Evolutionary conservation across 2,329 filamentous ascomycete species (phyloP).

Genomic region (Penicillium janthinellum): DNA sequence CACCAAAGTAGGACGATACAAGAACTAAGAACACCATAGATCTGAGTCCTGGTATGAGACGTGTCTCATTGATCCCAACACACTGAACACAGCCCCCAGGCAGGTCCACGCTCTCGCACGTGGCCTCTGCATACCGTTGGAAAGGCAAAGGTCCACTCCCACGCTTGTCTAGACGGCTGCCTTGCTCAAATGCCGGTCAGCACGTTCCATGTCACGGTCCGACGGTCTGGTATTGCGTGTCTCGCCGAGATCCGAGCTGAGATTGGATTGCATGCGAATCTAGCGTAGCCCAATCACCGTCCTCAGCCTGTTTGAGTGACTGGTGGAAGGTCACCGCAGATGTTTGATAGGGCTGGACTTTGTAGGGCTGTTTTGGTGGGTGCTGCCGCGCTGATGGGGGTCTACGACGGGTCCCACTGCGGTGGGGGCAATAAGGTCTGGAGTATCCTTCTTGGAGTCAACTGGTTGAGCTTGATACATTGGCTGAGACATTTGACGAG

Average conservation of each 20-base stretch:
- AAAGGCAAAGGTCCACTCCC: not conserved
- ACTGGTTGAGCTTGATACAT: not conserved
- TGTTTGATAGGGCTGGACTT: slow-evolving; percentile 13
- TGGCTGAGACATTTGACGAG: slow-evolving; percentile 3
- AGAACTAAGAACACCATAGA: not conserved
- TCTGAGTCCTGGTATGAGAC: not conserved
- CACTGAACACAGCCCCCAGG: not conserved
- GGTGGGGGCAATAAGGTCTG: not conserved
- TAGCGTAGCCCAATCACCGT: slow-evolving; percentile 9
- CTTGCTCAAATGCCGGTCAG: not conserved
- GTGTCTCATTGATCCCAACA: not conserved
- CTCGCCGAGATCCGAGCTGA: not conserved
- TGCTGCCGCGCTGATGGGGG: not conserved
- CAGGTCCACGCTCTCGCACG: not conserved
- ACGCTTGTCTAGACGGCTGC: not conserved
- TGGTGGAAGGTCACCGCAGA: not conserved
- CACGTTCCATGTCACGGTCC: slow-evolving; percentile 7
- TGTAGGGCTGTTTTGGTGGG: slow-evolving; percentile 10
- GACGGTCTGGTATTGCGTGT: slow-evolving; percentile 8
- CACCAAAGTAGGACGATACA: not conserved
- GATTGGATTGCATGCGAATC: slow-evolving; percentile 11
- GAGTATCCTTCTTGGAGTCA: not conserved
- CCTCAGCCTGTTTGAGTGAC: not conserved
- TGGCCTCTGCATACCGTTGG: slow-evolving; percentile 1
- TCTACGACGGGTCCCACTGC: slow-evolving; percentile 1